Conservation (phyloP, 2,329 filamentous ascomycete species). For the Monascus ruber region DNA sequence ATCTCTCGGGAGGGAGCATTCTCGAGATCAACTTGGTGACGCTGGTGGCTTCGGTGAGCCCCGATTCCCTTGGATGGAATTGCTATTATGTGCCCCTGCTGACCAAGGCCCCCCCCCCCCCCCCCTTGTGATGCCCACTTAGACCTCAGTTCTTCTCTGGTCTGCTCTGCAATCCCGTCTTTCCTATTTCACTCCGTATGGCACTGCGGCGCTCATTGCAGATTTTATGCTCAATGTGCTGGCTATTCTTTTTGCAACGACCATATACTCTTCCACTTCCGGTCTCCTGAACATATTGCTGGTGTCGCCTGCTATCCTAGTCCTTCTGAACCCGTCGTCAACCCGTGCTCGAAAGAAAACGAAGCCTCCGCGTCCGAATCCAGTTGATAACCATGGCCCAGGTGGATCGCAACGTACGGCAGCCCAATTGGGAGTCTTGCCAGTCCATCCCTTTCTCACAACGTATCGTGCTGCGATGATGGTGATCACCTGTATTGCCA, state of each 20-base stretch:
- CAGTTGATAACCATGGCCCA: slow-evolving; percentile 11
- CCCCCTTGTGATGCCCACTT: slow-evolving; percentile 6
- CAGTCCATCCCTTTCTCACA: slow-evolving; percentile 84
- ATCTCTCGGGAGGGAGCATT: slow-evolving; percentile 71
- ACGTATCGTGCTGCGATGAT: slow-evolving; percentile 87
- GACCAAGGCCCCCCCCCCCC: neutral
- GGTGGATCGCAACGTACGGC: slow-evolving; percentile 8
- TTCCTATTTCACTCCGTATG: slow-evolving; percentile 71
- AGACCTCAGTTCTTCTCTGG: slow-evolving; percentile 80
- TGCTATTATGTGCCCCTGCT: neutral
- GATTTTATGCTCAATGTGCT: slow-evolving; percentile 84
- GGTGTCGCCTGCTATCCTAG: slow-evolving; percentile 55
- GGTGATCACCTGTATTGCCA: slow-evolving; percentile 76
- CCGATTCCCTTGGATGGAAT: slow-evolving; percentile 5
- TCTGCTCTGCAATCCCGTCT: slow-evolving; percentile 75
- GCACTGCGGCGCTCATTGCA: slow-evolving; percentile 53
- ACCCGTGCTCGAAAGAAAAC: slow-evolving; percentile 20
- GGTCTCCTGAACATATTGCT: slow-evolving; percentile 65
- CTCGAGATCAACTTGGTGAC: slow-evolving; percentile 80
- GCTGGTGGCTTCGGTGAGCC: slow-evolving; percentile 67
- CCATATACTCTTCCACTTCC: slow-evolving; percentile 67
- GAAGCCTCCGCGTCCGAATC: slow-evolving; percentile 19
- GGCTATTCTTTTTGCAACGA: slow-evolving; percentile 72
- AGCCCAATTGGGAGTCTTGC: slow-evolving; percentile 43
- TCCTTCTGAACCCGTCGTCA: slow-evolving; percentile 38